phyloP scores from a whole-genome alignment of 495 filamentous ascomycete species.

The Schizothecium vesticola region DNA sequence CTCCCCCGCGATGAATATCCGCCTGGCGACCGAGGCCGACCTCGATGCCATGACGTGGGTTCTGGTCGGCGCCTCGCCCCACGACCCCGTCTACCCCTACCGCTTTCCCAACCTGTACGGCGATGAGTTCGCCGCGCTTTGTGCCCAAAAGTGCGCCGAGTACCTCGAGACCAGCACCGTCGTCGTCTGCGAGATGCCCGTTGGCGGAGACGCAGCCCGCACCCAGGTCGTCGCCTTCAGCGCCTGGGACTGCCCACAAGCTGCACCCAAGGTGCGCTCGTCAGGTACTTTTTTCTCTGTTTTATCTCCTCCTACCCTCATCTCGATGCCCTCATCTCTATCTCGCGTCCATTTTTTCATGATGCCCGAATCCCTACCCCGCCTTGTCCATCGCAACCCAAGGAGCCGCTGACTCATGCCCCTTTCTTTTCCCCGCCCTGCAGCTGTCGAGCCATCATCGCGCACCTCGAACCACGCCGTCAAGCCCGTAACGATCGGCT shows the following conservation, averaged over 20 bases:
- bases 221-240: slow-evolving; percentile 24
- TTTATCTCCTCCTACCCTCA: neutral
- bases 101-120: slow-evolving; percentile 28
- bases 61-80: slow-evolving; percentile 23
- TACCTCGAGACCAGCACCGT: slow-evolving; percentile 25
- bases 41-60: slow-evolving; percentile 26
- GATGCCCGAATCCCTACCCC: neutral
- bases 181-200: slow-evolving; percentile 28
- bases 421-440: neutral
- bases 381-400: slow-evolving; percentile 2
- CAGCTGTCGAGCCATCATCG: slow-evolving; percentile 2
- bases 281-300: neutral
- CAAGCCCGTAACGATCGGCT: slow-evolving; percentile 17
- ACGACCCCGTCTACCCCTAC: slow-evolving; percentile 34
- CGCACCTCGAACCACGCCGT: slow-evolving; percentile 1
- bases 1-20: slow-evolving; percentile 14
- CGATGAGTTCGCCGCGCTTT: slow-evolving; percentile 22
- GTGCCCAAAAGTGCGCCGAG: slow-evolving; percentile 21
- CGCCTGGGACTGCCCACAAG: slow-evolving; percentile 21
- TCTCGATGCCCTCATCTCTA: neutral
- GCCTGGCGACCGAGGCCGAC: slow-evolving; percentile 21
- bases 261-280: neutral
- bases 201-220: neutral
- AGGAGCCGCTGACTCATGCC: neutral
- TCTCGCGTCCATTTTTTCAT: neutral